Base-by-base conservation (phyloP, 1,139 yeast genomes). In the Geotrichum restrictum region DNA sequence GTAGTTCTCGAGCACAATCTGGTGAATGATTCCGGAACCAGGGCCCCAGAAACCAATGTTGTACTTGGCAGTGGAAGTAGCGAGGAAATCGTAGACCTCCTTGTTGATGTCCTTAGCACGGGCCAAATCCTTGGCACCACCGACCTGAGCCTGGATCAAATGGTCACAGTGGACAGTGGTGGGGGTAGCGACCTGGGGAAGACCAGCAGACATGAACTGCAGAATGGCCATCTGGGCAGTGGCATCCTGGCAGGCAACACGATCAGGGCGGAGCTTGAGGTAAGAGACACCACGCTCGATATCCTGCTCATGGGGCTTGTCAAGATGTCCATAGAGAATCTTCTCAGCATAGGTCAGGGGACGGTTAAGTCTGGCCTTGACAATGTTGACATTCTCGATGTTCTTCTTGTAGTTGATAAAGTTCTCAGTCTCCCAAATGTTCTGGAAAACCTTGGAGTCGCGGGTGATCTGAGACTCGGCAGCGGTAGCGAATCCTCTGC, bases 31-130 rank as follows among this genome's bases (percentile, higher is more conserved):
- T 80, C 98, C 98, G 56, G 97, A 89, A 72, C 98, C 98, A 71
- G 98, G 98, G 73, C 87, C 88, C 98, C 98, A 93, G 89, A 93
- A 93, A 74, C 97, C 97, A 74, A 93, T 87, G 82, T 89, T 87
- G 80, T 91, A 93, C 78, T 91, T 91, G 67, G 96, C 96, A 73
- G 96, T 87, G 60, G 97, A 93, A 62, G 95, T 75, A 59, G 88
- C 81, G 75, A 93, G 82, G 80, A 93, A 93, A 75, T 93, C 96
- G 75, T 83, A 93, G 62, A 93, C 98, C 77, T 93, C 98, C 78
- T 86, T 88, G 82, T 93, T 93, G 70, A 88, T 77, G 69, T 83
- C 85, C 69, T 88, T 84, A 70, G 98, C 97, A 74, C 96, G 85
- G 56, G 83, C 84, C 75, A 93, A 83, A 79, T 93, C 98, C 76